Conservation (phyloP, 768 basidiomycete genomes). For the Pleurotus platypus region DNA sequence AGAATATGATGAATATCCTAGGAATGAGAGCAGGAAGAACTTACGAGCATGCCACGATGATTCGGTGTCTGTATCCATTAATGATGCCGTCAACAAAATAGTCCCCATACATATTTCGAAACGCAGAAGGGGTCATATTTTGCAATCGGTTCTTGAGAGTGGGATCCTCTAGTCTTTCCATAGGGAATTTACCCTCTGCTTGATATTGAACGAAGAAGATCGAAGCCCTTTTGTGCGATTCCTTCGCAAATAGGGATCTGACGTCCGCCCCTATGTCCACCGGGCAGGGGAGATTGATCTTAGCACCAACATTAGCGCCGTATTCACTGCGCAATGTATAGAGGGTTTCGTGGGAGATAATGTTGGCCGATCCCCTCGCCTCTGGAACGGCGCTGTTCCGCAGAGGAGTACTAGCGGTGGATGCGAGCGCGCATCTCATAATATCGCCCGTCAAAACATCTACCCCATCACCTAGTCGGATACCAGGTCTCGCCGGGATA, state of each 20-base stretch:
- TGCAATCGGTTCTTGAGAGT: not conserved
- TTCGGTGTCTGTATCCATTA: not conserved
- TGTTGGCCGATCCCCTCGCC: not conserved
- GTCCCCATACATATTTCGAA: not conserved
- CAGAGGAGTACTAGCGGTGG: not conserved
- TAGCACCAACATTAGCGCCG: not conserved
- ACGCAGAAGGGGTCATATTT: not conserved
- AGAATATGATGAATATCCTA: not conserved
- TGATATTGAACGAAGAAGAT: not conserved
- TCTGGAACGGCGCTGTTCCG: not conserved
- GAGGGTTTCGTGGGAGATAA: not conserved
- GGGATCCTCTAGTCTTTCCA: not conserved
- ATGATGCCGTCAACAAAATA: not conserved
- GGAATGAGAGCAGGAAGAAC: not conserved
- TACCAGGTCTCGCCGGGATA: not conserved
- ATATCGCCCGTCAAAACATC: not conserved
- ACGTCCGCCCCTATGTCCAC: not conserved
- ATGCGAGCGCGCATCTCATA: not conserved
- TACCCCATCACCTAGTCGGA: not conserved
- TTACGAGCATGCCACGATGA: not conserved
- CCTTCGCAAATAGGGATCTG: not conserved
- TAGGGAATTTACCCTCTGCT: not conserved
- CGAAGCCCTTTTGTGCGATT: not conserved
- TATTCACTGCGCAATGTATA: not conserved
- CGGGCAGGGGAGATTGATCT: not conserved